Evolutionary conservation across 2,329 filamentous ascomycete genomes (phyloP).

Genomic region (Ilyonectria mors-panacis): DNA sequence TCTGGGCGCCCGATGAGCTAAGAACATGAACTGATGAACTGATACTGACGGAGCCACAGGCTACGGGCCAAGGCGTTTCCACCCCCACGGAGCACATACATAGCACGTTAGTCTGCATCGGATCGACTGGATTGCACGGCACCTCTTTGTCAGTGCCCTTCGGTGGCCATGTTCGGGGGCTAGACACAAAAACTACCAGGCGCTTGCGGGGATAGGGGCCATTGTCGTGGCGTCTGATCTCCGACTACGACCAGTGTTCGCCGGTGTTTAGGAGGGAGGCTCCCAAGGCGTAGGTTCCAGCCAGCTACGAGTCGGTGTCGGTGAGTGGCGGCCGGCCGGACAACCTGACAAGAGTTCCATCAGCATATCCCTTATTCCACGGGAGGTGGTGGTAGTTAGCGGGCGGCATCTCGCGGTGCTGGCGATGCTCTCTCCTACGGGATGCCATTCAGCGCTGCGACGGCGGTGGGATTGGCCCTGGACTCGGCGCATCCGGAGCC

Average conservation of each 20-base stretch:
- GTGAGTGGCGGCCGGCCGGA: too few relatives aligned
- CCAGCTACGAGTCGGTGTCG: too few relatives aligned
- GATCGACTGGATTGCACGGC: neutral
- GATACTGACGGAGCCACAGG: neutral
- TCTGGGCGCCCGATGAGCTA: neutral
- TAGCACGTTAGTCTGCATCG: neutral
- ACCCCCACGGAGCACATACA: neutral
- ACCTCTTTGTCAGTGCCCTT: neutral
- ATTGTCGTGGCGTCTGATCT: neutral
- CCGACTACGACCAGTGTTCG: neutral
- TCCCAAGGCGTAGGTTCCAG: neutral
- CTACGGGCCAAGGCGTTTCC: neutral
- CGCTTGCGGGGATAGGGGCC: neutral
- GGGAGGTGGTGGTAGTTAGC: too few relatives aligned
- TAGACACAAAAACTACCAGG: neutral
- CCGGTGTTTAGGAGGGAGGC: neutral
- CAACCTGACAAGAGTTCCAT: too few relatives aligned
- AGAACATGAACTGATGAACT: neutral
- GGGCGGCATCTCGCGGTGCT: too few relatives aligned
- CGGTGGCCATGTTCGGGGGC: neutral
- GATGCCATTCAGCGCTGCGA: too few relatives aligned
- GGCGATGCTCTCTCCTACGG: too few relatives aligned
- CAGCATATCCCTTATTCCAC: too few relatives aligned
- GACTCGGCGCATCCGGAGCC: neutral
- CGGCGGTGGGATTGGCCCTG: neutral